Evolutionary conservation across 2,329 filamentous ascomycete genomes (phyloP).

Genomic region (Trichophyton benhamiae): DNA sequence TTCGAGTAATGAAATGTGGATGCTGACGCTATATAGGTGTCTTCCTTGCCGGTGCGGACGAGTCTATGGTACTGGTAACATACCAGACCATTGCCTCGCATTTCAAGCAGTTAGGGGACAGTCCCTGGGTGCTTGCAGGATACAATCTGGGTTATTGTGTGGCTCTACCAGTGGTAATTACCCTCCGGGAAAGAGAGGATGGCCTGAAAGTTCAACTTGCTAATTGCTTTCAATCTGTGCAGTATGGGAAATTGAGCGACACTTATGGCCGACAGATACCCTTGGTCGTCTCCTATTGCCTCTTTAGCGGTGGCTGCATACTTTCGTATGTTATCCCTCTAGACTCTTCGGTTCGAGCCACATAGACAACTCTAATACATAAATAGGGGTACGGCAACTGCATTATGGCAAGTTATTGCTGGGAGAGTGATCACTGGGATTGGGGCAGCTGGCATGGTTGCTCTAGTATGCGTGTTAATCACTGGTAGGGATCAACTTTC

Average conservation of each 20-base stretch:
- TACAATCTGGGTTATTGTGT: constrained; percentile 1
- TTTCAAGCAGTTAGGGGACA: background rate
- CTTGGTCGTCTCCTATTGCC: background rate
- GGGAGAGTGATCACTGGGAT: background rate
- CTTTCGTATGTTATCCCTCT: background rate
- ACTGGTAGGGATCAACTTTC: background rate
- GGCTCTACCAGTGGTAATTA: constrained; percentile 4
- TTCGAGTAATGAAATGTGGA: background rate
- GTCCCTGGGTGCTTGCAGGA: background rate
- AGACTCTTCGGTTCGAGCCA: background rate
- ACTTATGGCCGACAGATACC: background rate
- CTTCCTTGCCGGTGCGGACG: constrained; percentile 3
- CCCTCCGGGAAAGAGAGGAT: background rate
- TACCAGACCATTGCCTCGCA: background rate
- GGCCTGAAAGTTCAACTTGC: background rate
- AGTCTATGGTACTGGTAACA: constrained; percentile 4
- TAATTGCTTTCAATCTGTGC: background rate
- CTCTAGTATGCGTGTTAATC: background rate
- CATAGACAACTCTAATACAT: background rate
- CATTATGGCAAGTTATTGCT: constrained; percentile 1
- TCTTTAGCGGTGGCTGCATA: constrained; percentile 1
- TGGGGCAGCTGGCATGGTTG: constrained; percentile 3
- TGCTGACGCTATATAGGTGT: background rate
- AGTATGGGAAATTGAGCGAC: constrained; percentile 2
- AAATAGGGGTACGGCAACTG: background rate